Conservation (phyloP, 768 basidiomycete species). For the Mrakia gelida region DNA sequence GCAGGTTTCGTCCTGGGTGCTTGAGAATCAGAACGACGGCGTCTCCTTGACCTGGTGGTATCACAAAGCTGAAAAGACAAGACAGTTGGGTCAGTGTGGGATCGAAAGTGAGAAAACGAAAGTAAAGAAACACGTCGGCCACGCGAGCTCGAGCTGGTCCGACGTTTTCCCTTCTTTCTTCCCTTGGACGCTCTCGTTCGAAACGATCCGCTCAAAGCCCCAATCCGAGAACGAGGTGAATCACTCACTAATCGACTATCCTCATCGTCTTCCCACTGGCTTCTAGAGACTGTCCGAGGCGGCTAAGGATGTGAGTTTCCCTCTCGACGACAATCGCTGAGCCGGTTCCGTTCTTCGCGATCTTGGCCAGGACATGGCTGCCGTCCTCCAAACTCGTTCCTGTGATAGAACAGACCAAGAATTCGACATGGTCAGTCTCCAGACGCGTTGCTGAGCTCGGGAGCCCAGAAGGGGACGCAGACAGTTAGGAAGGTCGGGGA, state of each 20-base stretch:
- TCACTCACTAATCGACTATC: conserved; percentile 26
- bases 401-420: neutral
- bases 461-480: neutral
- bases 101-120: too few relatives aligned
- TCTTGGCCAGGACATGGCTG: conserved; percentile 19
- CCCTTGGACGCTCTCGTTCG: neutral
- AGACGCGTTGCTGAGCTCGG: neutral
- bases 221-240: neutral
- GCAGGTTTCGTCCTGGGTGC: conserved; percentile 64
- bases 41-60: conserved; percentile 57
- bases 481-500: neutral
- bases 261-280: neutral
- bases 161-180: neutral
- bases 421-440: neutral
- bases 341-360: neutral
- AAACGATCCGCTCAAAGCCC: neutral
- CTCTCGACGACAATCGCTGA: conserved; percentile 22
- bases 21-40: conserved; percentile 66
- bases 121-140: neutral
- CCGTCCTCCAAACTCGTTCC: conserved; percentile 25
- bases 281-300: conserved; percentile 5
- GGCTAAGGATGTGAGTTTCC: conserved; percentile 4
- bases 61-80: conserved; percentile 4
- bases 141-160: neutral
- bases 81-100: neutral